phyloP scores from a whole-genome alignment of 805 yeast genomes.

The Spathaspora girioi region DNA sequence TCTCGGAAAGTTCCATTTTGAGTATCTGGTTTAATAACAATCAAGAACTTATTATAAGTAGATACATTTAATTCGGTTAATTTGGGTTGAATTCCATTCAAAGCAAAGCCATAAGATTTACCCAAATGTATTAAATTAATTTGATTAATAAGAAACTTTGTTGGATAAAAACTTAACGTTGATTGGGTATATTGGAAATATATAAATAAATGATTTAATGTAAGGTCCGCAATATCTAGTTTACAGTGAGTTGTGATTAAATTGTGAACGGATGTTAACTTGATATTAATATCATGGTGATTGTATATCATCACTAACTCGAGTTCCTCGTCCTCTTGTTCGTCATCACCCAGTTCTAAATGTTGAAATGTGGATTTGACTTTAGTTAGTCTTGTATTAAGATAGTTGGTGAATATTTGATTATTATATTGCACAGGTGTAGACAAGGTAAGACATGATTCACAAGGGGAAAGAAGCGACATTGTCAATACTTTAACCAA shows the following conservation, averaged over 20 bases:
- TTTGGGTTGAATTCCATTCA: constrained; percentile 1
- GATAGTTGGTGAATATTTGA: constrained; percentile 3
- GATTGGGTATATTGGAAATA: constrained; percentile 14
- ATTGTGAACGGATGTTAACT: constrained; percentile 12
- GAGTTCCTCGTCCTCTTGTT: constrained; percentile 3
- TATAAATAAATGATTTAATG: constrained; percentile 17
- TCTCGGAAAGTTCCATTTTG: background rate
- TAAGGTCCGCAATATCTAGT: constrained; percentile 6
- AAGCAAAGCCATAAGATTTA: constrained; percentile 8
- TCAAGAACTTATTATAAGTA: constrained; percentile 3
- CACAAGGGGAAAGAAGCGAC: constrained; percentile 15
- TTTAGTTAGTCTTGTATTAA: constrained; percentile 1
- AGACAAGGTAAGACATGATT: constrained; percentile 15
- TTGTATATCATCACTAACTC: constrained; percentile 6
- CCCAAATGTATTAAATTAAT: constrained; percentile 18
- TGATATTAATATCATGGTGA: constrained; percentile 12
- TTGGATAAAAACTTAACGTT: constrained; percentile 2
- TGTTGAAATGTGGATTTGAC: background rate
- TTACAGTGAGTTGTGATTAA: constrained; percentile 10
- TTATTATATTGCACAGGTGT: constrained; percentile 1
- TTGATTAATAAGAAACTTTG: constrained; percentile 14
- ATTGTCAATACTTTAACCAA: background rate
- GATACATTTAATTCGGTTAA: constrained; percentile 1
- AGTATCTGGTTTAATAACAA: constrained; percentile 2
- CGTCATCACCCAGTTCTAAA: constrained; percentile 2